These are phyloP conservation scores for Calonectria honghensis DNA, from an alignment of 2,329 filamentous ascomycete genomes.

Conservation along the genomic window DNA sequence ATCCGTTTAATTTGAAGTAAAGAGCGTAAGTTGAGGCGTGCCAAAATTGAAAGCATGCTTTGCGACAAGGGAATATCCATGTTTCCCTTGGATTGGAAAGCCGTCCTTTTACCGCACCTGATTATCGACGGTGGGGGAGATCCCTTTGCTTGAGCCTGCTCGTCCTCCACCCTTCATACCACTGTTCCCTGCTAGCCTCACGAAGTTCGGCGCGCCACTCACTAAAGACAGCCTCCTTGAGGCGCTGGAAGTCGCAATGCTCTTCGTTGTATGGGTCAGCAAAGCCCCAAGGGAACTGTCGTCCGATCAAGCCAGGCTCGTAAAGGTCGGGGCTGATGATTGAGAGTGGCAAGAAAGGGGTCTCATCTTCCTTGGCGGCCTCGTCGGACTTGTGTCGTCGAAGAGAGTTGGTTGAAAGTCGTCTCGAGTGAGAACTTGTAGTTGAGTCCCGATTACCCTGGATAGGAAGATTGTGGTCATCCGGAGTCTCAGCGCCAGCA, in stretches of 20 bases:
- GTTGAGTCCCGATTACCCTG: conserved; percentile 58
- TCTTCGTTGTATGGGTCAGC: conserved; percentile 93
- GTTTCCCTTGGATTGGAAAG: conserved; percentile 36
- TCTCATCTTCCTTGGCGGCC: conserved; percentile 69
- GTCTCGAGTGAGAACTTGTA: conserved; percentile 62
- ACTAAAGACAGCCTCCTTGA: conserved; percentile 93
- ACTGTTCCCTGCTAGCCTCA: conserved; percentile 91
- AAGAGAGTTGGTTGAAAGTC: conserved; percentile 67
- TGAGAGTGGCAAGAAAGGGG: conserved; percentile 88
- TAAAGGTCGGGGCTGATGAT: conserved; percentile 96
- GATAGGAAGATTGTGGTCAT: conserved; percentile 63
- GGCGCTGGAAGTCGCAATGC: conserved; percentile 94
- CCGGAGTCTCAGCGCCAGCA: conserved; percentile 50
- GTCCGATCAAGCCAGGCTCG: conserved; percentile 85
- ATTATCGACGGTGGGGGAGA: conserved; percentile 61
- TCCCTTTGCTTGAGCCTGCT: conserved; percentile 76
- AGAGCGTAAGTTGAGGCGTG: conserved; percentile 29
- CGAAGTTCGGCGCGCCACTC: conserved; percentile 95
- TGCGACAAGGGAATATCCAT: conserved; percentile 18
- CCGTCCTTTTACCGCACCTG: conserved; percentile 23
- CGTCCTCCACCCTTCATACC: conserved; percentile 97
- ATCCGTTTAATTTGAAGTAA: conserved; percentile 38
- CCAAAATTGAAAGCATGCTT: conserved; percentile 36
- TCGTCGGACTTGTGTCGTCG: conserved; percentile 68
- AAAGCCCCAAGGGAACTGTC: conserved; percentile 97